Evolutionary conservation across 2,329 filamentous ascomycete species (phyloP).

Genomic region (Zymoseptoria ardabiliae): DNA sequence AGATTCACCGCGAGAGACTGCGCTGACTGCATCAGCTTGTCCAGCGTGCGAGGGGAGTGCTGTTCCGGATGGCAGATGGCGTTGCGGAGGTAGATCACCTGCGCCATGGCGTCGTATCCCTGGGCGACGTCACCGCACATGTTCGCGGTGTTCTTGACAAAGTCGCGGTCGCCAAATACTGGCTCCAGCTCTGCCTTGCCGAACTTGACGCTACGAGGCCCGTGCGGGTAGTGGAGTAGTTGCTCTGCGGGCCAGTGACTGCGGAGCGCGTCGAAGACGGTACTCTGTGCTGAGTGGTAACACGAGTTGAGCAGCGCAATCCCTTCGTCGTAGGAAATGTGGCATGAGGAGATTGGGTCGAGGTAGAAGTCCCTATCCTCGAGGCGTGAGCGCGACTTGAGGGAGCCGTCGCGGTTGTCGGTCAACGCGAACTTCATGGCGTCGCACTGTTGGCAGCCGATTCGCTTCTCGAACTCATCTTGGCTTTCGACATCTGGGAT

Average conservation of each 20-base stretch:
- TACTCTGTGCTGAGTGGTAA: not conserved
- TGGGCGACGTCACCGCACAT: not conserved
- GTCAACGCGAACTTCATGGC: not conserved
- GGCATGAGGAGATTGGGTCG: not conserved
- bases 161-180: not conserved
- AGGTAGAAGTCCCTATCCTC: not conserved
- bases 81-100: not conserved
- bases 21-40: not conserved
- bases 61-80: constrained; percentile 1
- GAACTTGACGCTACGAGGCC: not conserved
- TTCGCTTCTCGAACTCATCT: not conserved
- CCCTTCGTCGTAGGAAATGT: not conserved
- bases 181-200: not conserved
- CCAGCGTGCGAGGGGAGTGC: not conserved
- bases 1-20: constrained; percentile 1
- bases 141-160: not conserved
- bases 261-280: constrained; percentile 1
- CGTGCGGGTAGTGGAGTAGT: not conserved
- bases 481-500: not conserved
- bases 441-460: not conserved
- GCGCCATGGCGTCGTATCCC: not conserved
- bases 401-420: not conserved
- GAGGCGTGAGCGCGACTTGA: not conserved
- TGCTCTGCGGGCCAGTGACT: not conserved
- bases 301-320: not conserved